Base-by-base conservation (phyloP, 2,329 filamentous ascomycete species). In the Paecilomyces fulvus region DNA sequence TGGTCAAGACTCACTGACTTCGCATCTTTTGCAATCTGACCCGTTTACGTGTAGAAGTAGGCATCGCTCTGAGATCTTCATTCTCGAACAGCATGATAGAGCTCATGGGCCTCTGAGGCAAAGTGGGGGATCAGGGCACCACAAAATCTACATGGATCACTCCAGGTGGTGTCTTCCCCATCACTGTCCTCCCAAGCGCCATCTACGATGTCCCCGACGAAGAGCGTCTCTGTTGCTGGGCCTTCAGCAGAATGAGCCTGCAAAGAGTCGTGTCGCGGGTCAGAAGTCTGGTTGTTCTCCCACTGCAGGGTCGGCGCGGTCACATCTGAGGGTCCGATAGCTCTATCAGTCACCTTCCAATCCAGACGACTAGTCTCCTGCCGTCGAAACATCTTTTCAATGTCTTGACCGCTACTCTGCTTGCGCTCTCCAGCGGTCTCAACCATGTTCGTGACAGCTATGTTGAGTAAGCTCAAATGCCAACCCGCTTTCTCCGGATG, bases 371-470 rank as follows among this genome's bases (percentile, higher is more conserved):
- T 80, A 49, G 83, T 80, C 52, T 89, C 85, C 67, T 95, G 90
- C 55, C 79, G 80, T 65, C 78, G 84, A 69, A 96, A 95, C 90
- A 96, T 95, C 65, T 78, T 82, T 0, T 81, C 81, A 62, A 96
- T 96, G 65, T 96, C 86, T 60, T 88, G 80, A 1, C 89, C 89
- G n/a, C 75, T 77, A 30, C 80, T 81, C 9, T 75, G 73, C 57
- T 78, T 76, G 30, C 74, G 65, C 58, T 80, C 77, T 12, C 75
- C 76, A 3, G 81, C 83, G 14, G 76, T 77, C 46, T 80, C 76
- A 1, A 80, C 80, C 86, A 97, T 92, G 67, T 96, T 95, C 12
- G 89, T 88, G 7, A 89, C 91, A 50, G 90, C 92, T 21, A 97
- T 77, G 61, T 96, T 97, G 58, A 97, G 78, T 53, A 97, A 75